These are phyloP conservation scores for Mangifera indica DNA, from an alignment of 345 rosid species.

Conservation along the genomic window DNA sequence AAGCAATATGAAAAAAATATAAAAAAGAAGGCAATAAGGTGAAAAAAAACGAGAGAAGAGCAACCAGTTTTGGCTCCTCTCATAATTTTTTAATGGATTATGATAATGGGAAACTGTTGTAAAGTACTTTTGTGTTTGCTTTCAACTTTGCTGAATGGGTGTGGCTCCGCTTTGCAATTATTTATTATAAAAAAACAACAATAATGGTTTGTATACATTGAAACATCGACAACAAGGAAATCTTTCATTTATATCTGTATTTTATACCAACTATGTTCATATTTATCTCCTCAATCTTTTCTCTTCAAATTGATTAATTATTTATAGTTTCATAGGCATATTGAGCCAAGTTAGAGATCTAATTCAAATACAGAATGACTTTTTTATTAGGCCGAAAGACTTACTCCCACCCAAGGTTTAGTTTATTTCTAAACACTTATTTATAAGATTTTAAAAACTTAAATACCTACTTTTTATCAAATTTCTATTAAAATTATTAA, in stretches of 20 bases:
- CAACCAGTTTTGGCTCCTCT: slow-evolving; percentile 18
- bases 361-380: neutral
- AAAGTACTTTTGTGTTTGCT: slow-evolving; percentile 44
- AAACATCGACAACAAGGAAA: neutral
- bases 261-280: neutral
- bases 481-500: too few relatives aligned
- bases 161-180: slow-evolving; percentile 33
- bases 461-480: too few relatives aligned
- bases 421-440: too few relatives aligned
- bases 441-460: too few relatives aligned
- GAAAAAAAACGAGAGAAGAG: too few relatives aligned
- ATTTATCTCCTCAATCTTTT: slow-evolving; percentile 1
- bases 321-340: neutral
- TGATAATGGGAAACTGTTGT: slow-evolving; percentile 23
- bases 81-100: slow-evolving; percentile 13
- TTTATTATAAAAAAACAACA: slow-evolving; percentile 19
- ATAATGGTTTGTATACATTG: slow-evolving; percentile 9
- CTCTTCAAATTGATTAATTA: neutral
- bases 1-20: too few relatives aligned
- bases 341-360: neutral
- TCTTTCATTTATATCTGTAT: neutral
- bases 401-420: too few relatives aligned
- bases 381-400: too few relatives aligned
- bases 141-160: slow-evolving; percentile 33
- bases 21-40: too few relatives aligned